Percentiles rank a stretch among this genome's conserved stretches.
Conservation (phyloP, 129 eudicot genomes). For the Mikania micrantha region DNA sequence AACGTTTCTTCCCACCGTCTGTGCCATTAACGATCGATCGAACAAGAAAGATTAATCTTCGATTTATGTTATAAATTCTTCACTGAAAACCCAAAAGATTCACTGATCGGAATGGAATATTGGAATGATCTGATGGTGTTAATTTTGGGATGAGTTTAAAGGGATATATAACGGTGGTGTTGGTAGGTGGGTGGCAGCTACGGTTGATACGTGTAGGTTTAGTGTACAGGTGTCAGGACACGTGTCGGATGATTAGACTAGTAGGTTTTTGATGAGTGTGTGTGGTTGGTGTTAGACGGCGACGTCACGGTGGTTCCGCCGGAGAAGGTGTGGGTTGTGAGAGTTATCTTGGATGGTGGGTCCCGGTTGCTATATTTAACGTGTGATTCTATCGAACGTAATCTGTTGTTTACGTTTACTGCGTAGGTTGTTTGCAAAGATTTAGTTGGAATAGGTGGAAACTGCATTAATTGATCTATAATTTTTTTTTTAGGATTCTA, state of each 20-base stretch:
- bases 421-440: slow-evolving; percentile 10
- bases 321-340: slow-evolving; percentile 14
- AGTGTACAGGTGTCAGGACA: slow-evolving; percentile 18
- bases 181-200: slow-evolving; percentile 15
- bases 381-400: too few relatives aligned
- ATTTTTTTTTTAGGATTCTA: too few relatives aligned
- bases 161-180: slow-evolving; percentile 10
- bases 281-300: neutral
- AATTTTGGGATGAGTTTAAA: too few relatives aligned
- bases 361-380: too few relatives aligned
- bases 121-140: slow-evolving; percentile 7
- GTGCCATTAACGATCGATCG: slow-evolving; percentile 45
- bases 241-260: neutral
- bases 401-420: too few relatives aligned
- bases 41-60: neutral
- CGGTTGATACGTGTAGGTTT: slow-evolving; percentile 24
- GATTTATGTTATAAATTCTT: neutral
- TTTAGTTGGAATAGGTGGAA: neutral
- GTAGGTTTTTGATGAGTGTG: slow-evolving; percentile 1
- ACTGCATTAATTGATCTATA: too few relatives aligned
- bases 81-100: too few relatives aligned
- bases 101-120: too few relatives aligned
- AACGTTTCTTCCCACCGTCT: slow-evolving; percentile 59
- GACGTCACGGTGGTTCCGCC: slow-evolving; percentile 15
- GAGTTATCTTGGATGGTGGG: slow-evolving; percentile 25